Percentiles rank a stretch among this genome's conserved stretches.
phyloP scores from a whole-genome alignment of 2,329 filamentous ascomycete genomes.

The Arthrobotrys iridis region DNA sequence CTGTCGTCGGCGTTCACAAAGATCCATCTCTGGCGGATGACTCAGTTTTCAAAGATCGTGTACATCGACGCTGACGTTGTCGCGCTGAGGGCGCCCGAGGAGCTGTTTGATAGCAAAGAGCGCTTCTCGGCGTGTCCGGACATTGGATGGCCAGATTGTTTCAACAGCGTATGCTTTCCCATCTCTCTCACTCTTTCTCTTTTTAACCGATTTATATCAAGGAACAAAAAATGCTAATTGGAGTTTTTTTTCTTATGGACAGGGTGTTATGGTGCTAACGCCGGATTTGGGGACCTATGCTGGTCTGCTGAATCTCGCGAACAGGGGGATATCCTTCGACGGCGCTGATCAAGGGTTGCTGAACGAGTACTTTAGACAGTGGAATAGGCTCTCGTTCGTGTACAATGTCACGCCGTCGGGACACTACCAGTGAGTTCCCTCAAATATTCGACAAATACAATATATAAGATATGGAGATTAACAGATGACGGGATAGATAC shows the following conservation, averaged over 20 bases:
- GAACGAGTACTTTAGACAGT: conserved; percentile 91
- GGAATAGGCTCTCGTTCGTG: conserved; percentile 88
- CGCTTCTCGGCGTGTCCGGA: conserved; percentile 82
- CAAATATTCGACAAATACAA: neutral
- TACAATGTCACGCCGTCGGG: conserved; percentile 98
- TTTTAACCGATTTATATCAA: too few species aligned
- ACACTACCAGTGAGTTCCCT: conserved; percentile 76
- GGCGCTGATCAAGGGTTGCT: conserved; percentile 94
- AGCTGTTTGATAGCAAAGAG: conserved; percentile 78
- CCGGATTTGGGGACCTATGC: conserved; percentile 90
- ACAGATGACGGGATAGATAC: conserved; percentile 65
- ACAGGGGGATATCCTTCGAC: conserved; percentile 90
- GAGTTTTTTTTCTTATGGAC: neutral
- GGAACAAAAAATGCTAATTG: neutral
- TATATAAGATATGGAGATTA: too few species aligned
- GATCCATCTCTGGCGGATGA: conserved; percentile 90
- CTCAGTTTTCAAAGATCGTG: conserved; percentile 88
- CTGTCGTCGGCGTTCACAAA: conserved; percentile 95
- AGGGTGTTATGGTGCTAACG: conserved; percentile 86
- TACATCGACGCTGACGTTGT: conserved; percentile 95
- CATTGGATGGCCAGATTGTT: conserved; percentile 96
- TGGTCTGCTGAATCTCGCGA: conserved; percentile 82
- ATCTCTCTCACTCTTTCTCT: too few species aligned
- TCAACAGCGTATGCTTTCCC: conserved; percentile 76
- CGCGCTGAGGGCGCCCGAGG: conserved; percentile 88